Evolutionary conservation across 306 rosid genomes (phyloP), one percentile per base, ranked within the genome.

Genomic region (Crotalaria pallida): DNA sequence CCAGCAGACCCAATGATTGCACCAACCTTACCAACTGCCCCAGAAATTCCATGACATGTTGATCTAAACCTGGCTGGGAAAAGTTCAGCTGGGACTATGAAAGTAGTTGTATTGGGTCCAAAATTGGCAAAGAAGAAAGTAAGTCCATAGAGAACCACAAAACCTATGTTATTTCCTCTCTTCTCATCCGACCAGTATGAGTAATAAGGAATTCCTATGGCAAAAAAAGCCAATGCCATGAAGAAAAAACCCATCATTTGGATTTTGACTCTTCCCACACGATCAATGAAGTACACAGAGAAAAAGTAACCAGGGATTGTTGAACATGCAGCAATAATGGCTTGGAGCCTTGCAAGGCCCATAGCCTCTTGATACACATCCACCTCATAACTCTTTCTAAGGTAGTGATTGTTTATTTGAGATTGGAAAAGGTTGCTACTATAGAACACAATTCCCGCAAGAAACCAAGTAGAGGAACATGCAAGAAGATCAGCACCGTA

Each of bases 71-170:
- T 73, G 0, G 97, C 96, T 0, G 96, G 97, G 13, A 91, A 86
- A 3, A 91, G 96, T 49, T 91, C 96, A 0, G 96, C 96, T 0
- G 96, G 96, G 53, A 86, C 80, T 5, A 91, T 85, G 36, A 86
- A 91, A 10, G 96, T 88, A 1, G 97, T 91, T 9, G 97, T 88
- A 75, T 91, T 91, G 15, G 97, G 97, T 13, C 97, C 97, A 11
- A 91, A 91, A 31, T 91, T 91, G 3, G 96, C 79, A 53, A 86
- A 91, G 85, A 91, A 91, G 69, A 91, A 88, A 5, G 92, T 80
- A 58, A 91, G 87, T 7, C 87, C 84, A 16, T 88, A 91, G n/a
- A 86, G 77, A 26, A 83, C 38, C 77, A 91, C 65, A 74, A 88
- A 88, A 0, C 92, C 84, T 0, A 0, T 9, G 1, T 78, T 31